Evolutionary conservation across 257 asterid genomes (phyloP).

Genomic region (Solanum chiquidenum): DNA sequence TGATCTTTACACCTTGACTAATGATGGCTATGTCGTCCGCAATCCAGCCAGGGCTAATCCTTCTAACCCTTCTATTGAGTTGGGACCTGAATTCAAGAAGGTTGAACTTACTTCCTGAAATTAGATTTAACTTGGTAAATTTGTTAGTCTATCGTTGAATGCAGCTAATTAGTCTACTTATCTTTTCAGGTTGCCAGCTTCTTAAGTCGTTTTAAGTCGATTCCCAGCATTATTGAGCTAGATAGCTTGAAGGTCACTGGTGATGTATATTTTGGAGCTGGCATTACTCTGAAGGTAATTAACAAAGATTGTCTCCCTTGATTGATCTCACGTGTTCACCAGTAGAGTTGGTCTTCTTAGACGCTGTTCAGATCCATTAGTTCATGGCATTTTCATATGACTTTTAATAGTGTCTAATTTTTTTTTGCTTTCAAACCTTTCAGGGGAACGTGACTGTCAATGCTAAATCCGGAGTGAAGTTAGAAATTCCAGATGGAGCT

Average conservation of each 20-base stretch:
- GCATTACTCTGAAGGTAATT: conserved; percentile 63
- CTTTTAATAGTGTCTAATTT: background rate
- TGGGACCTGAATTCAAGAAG: conserved; percentile 99
- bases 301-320: background rate
- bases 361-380: background rate
- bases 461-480: conserved; percentile 69
- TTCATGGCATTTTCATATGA: background rate
- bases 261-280: conserved; percentile 86
- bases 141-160: background rate
- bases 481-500: conserved; percentile 78
- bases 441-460: conserved; percentile 78
- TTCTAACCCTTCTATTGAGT: conserved; percentile 73
- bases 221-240: conserved; percentile 87
- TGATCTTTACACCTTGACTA: conserved; percentile 82
- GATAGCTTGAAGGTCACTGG: conserved; percentile 89
- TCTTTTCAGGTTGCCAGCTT: conserved; percentile 59
- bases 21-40: conserved; percentile 74
- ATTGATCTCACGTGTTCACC: background rate
- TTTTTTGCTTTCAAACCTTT: background rate
- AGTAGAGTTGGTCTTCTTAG: background rate
- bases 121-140: background rate
- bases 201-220: conserved; percentile 78
- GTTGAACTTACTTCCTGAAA: conserved; percentile 21
- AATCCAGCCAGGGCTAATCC: conserved; percentile 78
- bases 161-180: background rate